Conservation (phyloP, 2,329 filamentous ascomycete genomes). For the Paracoccidioides brasiliensis region DNA sequence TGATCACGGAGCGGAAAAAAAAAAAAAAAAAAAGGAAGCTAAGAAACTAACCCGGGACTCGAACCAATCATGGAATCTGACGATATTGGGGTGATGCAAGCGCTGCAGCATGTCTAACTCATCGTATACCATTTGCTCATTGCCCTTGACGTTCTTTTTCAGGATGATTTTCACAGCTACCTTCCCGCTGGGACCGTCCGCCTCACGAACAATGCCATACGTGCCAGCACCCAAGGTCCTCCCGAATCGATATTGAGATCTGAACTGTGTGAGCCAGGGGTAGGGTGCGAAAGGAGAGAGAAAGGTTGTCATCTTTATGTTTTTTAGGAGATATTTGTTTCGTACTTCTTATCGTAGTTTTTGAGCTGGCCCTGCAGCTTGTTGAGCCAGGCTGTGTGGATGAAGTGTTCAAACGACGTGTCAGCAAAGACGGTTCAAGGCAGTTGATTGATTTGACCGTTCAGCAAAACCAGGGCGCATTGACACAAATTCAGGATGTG, state of each 20-base stretch:
- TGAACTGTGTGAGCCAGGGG: constrained; percentile 24
- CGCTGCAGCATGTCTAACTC: constrained; percentile 87
- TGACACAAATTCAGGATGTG: too few relatives aligned
- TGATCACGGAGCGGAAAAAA: too few relatives aligned
- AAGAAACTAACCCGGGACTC: constrained; percentile 68
- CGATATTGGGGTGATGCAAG: constrained; percentile 87
- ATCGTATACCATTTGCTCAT: constrained; percentile 97
- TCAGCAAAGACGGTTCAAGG: neutral
- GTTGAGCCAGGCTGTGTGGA: constrained; percentile 52
- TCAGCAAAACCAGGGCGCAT: too few relatives aligned
- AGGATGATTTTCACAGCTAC: constrained; percentile 98
- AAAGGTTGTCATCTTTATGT: neutral
- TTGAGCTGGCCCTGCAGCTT: constrained; percentile 93
- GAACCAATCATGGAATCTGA: constrained; percentile 97
- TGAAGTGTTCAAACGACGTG: constrained; percentile 21
- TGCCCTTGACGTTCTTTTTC: constrained; percentile 98
- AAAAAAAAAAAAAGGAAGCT: neutral
- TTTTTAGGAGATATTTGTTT: constrained; percentile 6
- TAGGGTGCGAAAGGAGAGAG: neutral
- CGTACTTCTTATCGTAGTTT: constrained; percentile 96
- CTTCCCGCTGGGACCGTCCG: constrained; percentile 70
- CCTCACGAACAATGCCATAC: constrained; percentile 95
- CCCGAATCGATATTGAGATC: constrained; percentile 80
- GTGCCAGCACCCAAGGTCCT: constrained; percentile 90
- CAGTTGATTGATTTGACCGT: too few relatives aligned